phyloP scores from a whole-genome alignment of 1,284 basidiomycete genomes.

The Inonotus obliquus region DNA sequence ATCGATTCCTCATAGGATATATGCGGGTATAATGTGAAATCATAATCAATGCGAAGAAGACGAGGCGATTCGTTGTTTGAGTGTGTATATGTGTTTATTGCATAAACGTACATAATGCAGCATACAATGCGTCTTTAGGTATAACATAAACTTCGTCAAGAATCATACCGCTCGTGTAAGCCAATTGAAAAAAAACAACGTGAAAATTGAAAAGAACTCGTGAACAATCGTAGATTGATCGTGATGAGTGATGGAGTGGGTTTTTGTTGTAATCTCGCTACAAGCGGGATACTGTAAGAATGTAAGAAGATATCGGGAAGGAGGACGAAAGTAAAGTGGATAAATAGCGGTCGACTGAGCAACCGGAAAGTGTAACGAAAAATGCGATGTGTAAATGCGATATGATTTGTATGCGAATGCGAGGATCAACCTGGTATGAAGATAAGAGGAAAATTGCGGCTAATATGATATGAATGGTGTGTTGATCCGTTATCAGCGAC shows the following conservation, averaged over 20 bases:
- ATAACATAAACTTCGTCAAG: neutral
- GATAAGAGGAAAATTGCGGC: neutral
- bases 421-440: conserved; percentile 6
- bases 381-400: neutral
- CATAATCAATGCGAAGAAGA: too few species aligned
- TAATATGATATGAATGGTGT: neutral
- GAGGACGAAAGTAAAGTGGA: neutral
- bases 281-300: neutral
- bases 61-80: too few species aligned
- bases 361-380: neutral
- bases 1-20: too few species aligned
- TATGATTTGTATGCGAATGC: neutral
- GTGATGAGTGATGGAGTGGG: neutral
- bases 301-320: neutral
- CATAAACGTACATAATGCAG: neutral
- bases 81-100: neutral
- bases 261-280: conserved; percentile 6
- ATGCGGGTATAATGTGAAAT: too few species aligned
- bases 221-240: neutral
- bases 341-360: conserved; percentile 3
- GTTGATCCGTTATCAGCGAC: conserved; percentile 8
- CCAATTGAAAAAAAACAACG: too few species aligned
- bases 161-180: neutral
- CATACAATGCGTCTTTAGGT: conserved; percentile 1
- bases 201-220: neutral